Evolutionary conservation across 2,329 filamentous ascomycete genomes (phyloP).

Genomic region (Teratosphaeria epicoccoides): DNA sequence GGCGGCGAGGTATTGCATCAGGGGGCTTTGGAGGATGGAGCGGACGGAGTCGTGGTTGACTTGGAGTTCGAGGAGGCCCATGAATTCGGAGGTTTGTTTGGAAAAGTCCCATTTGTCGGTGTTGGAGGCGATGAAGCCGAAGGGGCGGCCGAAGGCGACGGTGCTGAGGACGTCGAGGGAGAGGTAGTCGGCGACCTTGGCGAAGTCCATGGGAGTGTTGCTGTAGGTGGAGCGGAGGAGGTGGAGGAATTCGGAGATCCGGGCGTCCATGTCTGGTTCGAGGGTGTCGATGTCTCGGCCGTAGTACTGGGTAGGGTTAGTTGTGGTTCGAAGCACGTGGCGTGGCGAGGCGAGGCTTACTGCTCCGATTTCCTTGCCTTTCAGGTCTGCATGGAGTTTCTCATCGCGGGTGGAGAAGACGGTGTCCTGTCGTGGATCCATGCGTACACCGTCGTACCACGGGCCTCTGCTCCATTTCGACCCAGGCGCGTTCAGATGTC

Average conservation of each 20-base stretch:
- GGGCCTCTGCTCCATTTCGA: conserved; percentile 21
- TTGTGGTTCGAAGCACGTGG: conserved; percentile 36
- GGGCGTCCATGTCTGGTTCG: conserved; percentile 40
- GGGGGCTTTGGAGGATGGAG: conserved; percentile 12
- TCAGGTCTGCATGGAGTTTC: conserved; percentile 35
- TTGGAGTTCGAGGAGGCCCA: conserved; percentile 15
- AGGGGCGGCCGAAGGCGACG: conserved; percentile 42
- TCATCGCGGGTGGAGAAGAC: conserved; percentile 44
- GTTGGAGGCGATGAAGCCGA: conserved; percentile 42
- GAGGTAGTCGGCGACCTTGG: conserved; percentile 42
- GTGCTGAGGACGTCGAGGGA: conserved; percentile 47
- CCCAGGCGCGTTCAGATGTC: conserved; percentile 32
- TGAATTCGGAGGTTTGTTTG: conserved; percentile 12
- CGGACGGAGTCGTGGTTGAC: conserved; percentile 16
- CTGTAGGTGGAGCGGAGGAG: conserved; percentile 42
- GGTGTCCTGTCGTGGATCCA: conserved; percentile 46
- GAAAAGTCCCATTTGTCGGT: conserved; percentile 30
- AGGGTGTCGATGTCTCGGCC: conserved; percentile 44
- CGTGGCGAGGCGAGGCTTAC: conserved; percentile 25
- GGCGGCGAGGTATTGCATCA: conserved; percentile 15
- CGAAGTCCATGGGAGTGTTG: conserved; percentile 37
- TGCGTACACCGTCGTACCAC: conserved; percentile 41
- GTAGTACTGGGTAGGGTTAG: conserved; percentile 37
- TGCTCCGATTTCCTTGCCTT: conserved; percentile 28
- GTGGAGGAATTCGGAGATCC: conserved; percentile 37